phyloP scores from a whole-genome alignment of 306 rosid genomes.

The Echinosophora koreensis region DNA sequence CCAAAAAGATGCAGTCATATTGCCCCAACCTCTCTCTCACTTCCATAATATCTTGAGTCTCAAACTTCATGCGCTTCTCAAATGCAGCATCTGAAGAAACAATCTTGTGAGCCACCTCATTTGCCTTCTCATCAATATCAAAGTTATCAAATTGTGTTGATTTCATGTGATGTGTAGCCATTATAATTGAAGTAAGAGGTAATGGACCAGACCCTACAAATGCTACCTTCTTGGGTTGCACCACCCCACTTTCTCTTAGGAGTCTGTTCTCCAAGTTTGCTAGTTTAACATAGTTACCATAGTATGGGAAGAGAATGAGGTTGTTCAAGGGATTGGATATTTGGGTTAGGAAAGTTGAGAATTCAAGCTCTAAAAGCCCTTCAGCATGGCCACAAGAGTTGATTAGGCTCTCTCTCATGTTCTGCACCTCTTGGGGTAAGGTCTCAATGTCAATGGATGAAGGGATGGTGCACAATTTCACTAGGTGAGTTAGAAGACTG shows the following conservation, averaged over 20 bases:
- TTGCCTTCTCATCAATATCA: slow-evolving; percentile 69
- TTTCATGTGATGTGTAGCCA: slow-evolving; percentile 74
- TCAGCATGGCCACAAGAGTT: slow-evolving; percentile 66
- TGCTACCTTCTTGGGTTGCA: slow-evolving; percentile 63
- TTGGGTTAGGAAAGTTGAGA: slow-evolving; percentile 62
- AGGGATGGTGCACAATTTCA: slow-evolving; percentile 68
- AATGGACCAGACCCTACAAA: slow-evolving; percentile 89
- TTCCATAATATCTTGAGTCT: slow-evolving; percentile 62
- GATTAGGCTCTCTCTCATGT: slow-evolving; percentile 68
- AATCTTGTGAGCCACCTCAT: slow-evolving; percentile 59
- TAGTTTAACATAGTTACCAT: slow-evolving; percentile 70
- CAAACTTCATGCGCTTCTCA: slow-evolving; percentile 78
- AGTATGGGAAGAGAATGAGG: slow-evolving; percentile 75
- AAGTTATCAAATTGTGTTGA: slow-evolving; percentile 68
- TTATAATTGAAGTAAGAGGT: slow-evolving; percentile 73
- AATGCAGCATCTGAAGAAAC: slow-evolving; percentile 60
- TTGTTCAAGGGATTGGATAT: slow-evolving; percentile 59
- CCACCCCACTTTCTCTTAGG: slow-evolving; percentile 57
- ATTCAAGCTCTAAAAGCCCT: slow-evolving; percentile 72
- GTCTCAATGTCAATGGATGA: slow-evolving; percentile 58
- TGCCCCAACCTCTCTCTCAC: slow-evolving; percentile 58
- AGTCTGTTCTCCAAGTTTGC: slow-evolving; percentile 63
- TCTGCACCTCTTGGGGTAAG: slow-evolving; percentile 58
- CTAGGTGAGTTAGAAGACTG: slow-evolving; percentile 66
- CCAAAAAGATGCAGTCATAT: slow-evolving; percentile 77